Evolutionary conservation across 805 yeast species (phyloP), one percentile per base, ranked within the genome.

Genomic region (Candida easanensis): DNA sequence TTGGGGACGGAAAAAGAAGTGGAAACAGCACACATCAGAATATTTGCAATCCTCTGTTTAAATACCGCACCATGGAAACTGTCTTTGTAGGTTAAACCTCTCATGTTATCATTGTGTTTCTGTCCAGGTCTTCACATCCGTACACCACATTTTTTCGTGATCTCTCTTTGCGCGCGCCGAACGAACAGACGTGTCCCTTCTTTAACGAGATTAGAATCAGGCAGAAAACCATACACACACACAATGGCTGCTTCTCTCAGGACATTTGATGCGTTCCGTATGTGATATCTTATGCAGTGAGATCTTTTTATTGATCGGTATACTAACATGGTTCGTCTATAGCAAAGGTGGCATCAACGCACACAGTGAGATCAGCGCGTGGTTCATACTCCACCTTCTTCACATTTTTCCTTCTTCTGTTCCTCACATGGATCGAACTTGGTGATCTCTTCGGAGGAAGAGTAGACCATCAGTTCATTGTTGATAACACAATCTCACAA

Each of bases 381-480:
- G 97, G 97, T 27, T 90, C 93, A 4, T 60, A 77, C 15, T 77
- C 89, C 14, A 82, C 96, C 0, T 52, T 88, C 4, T 33, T 84
- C 37, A 80, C 89, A 14, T 70, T 75, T n/a, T 50, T 84, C 20
- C 71, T 76, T 45, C 75, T 85, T 15, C 55, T 88, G 14, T 77
- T 88, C 56, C 68, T 90, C 28, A 63, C 87, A 5, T 91, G 95
- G 87, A 77, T 87, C 13, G 95, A 90, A 59, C 65, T 89, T 22
- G 96, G 97, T 7, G 83, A 85, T 13, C 87, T 74, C 60, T 69
- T 90, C 44, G 96, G 93, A 42, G 97, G 97, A 3, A 74, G 74
- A 44, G 75, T 84, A 7, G 88, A 82, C 54, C 85, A 83, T 51
- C 86, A 82, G 52, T 93, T 87, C 61, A 68, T 73, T 3, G 95